Conservation (phyloP, 169 alveolate species). For the Plasmodium knowlesi region DNA sequence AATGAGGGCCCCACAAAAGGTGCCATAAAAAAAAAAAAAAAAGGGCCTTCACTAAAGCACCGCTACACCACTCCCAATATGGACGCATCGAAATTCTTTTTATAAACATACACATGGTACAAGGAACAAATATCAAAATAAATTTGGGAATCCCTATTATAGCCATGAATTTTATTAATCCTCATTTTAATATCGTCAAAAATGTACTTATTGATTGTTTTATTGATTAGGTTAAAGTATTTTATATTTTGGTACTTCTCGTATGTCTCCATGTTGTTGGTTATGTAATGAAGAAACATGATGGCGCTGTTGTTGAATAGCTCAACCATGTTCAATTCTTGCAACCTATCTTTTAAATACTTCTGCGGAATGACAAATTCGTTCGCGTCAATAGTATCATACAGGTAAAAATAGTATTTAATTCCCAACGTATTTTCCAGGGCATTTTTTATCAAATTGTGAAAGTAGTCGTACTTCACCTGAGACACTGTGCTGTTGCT, state of each 20-base stretch:
- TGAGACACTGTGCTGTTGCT: neutral
- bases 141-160: conserved; percentile 23
- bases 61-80: conserved; percentile 26
- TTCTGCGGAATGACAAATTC: conserved; percentile 85
- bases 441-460: conserved; percentile 35
- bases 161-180: conserved; percentile 64
- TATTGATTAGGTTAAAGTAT: conserved; percentile 44
- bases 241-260: conserved; percentile 48
- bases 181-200: conserved; percentile 45
- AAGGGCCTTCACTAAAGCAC: neutral
- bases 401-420: conserved; percentile 81
- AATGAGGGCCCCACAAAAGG: neutral
- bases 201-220: conserved; percentile 44
- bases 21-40: neutral
- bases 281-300: conserved; percentile 57
- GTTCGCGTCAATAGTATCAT: conserved; percentile 85
- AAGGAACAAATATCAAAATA: conserved; percentile 66
- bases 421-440: conserved; percentile 79
- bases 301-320: conserved; percentile 61
- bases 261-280: conserved; percentile 54
- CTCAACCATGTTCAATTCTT: conserved; percentile 60
- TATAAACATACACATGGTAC: conserved; percentile 63
- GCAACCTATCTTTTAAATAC: conserved; percentile 34
- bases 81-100: conserved; percentile 61
- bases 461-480: conserved; percentile 42